Percentiles rank a stretch among this genome's conserved stretches.
phyloP scores from a whole-genome alignment of 805 yeast genomes.

The Dipodascus albidus region DNA sequence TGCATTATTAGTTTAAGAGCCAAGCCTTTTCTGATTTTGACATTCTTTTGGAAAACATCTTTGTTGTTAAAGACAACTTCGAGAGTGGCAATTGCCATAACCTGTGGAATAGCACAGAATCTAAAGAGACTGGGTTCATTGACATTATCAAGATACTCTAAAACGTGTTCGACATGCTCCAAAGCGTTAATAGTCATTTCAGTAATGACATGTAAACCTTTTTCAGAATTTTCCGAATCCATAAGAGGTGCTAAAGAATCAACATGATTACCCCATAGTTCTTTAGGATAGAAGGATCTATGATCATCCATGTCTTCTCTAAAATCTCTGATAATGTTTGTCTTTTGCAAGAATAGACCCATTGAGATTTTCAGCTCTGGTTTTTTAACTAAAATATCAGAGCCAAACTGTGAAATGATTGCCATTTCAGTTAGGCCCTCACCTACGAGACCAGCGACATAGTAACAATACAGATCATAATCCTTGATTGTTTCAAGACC shows the following conservation, averaged over 20 bases:
- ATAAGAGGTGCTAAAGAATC: slow-evolving; percentile 45
- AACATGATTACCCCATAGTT: slow-evolving; percentile 83
- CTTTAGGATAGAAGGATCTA: slow-evolving; percentile 92
- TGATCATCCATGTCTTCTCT: slow-evolving; percentile 87
- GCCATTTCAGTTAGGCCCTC: slow-evolving; percentile 84
- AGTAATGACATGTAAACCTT: slow-evolving; percentile 67
- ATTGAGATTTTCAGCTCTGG: slow-evolving; percentile 62
- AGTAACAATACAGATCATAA: slow-evolving; percentile 86
- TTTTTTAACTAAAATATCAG: slow-evolving; percentile 38
- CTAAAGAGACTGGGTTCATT: slow-evolving; percentile 75
- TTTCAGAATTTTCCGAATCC: slow-evolving; percentile 33
- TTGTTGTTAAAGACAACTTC: slow-evolving; percentile 78
- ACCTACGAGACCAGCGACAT: slow-evolving; percentile 97
- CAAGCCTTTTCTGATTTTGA: slow-evolving; percentile 85
- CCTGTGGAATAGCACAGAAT: slow-evolving; percentile 97
- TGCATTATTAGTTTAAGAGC: slow-evolving; percentile 66
- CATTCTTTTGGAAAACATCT: slow-evolving; percentile 52
- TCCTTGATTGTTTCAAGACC: slow-evolving; percentile 74
- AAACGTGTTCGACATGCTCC: slow-evolving; percentile 63
- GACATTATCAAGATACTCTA: slow-evolving; percentile 63
- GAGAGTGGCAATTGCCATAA: slow-evolving; percentile 95
- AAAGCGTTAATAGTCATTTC: slow-evolving; percentile 74
- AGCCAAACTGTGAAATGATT: slow-evolving; percentile 63
- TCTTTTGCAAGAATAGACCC: slow-evolving; percentile 93
- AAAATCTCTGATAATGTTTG: slow-evolving; percentile 92